A percentile compares a stretch with the other conserved stretches of the same genome.
Evolutionary conservation across 495 filamentous ascomycete genomes (phyloP).

Genomic region (Podospora tetraspora): DNA sequence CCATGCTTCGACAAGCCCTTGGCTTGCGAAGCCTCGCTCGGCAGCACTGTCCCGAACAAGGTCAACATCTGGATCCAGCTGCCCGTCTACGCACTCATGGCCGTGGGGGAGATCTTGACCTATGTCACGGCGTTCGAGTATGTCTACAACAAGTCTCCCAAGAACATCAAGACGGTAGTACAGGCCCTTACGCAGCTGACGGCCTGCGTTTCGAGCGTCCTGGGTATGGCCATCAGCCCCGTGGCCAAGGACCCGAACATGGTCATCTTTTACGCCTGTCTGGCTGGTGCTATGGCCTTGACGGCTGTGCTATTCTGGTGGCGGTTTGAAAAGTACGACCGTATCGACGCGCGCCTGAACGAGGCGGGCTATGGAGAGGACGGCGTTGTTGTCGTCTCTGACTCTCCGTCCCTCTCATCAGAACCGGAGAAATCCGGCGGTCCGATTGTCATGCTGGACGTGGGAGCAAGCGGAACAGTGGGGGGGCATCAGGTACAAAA

Average conservation of each 20-base stretch:
- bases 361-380: neutral
- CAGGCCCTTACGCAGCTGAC: conserved; percentile 41
- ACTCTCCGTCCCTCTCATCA: neutral
- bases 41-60: conserved; percentile 29
- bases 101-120: conserved; percentile 40
- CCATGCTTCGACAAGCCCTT: conserved; percentile 51
- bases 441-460: neutral
- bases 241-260: conserved; percentile 40
- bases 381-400: neutral
- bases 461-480: neutral
- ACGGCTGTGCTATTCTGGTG: conserved; percentile 29
- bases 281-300: conserved; percentile 32
- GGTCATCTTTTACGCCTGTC: conserved; percentile 42
- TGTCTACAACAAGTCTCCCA: conserved; percentile 43
- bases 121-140: conserved; percentile 47
- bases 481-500: neutral
- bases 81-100: conserved; percentile 37
- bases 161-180: conserved; percentile 26
- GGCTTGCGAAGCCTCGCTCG: conserved; percentile 25
- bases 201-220: conserved; percentile 34
- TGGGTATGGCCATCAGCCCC: conserved; percentile 42
- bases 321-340: conserved; percentile 28
- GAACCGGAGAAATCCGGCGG: neutral
- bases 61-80: conserved; percentile 38
- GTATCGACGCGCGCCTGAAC: conserved; percentile 1